Conservation (phyloP, 2,329 filamentous ascomycete species). For the Alternaria sp. region DNA sequence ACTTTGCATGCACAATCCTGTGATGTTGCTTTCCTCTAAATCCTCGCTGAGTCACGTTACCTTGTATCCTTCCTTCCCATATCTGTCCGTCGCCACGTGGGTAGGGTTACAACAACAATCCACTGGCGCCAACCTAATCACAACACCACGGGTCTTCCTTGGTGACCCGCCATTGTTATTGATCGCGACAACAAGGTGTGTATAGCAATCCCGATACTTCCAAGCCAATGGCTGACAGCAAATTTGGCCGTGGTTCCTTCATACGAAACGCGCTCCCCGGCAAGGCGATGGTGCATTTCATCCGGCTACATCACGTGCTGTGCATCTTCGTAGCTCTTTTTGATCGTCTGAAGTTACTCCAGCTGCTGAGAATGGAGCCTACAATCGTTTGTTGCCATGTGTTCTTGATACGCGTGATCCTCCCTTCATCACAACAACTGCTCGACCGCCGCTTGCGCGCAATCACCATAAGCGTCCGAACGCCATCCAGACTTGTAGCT, state of each 20-base stretch:
- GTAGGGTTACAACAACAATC: slow-evolving; percentile 8
- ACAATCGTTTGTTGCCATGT: slow-evolving; percentile 18
- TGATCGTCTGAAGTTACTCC: slow-evolving; percentile 15
- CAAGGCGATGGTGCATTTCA: slow-evolving; percentile 21
- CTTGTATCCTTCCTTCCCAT: slow-evolving; percentile 11
- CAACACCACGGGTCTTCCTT: not conserved
- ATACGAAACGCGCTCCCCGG: slow-evolving; percentile 13
- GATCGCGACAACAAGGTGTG: not conserved
- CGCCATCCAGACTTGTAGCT: slow-evolving; percentile 9
- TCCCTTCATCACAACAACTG: slow-evolving; percentile 18
- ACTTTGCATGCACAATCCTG: not conserved
- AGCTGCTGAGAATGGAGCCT: slow-evolving; percentile 19
- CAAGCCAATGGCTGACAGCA: not conserved
- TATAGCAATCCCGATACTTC: not conserved
- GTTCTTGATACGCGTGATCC: slow-evolving; percentile 21
- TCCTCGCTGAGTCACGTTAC: not conserved
- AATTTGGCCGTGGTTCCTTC: not conserved
- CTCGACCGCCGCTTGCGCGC: slow-evolving; percentile 6
- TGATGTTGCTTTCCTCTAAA: not conserved
- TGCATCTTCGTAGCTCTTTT: slow-evolving; percentile 7
- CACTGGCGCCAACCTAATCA: not conserved
- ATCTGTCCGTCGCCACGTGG: slow-evolving; percentile 4
- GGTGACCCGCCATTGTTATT: not conserved
- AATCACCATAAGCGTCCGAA: slow-evolving; percentile 12
- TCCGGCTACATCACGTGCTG: slow-evolving; percentile 17